phyloP scores from a whole-genome alignment of 345 rosid species.

The Cardamine occulta region DNA sequence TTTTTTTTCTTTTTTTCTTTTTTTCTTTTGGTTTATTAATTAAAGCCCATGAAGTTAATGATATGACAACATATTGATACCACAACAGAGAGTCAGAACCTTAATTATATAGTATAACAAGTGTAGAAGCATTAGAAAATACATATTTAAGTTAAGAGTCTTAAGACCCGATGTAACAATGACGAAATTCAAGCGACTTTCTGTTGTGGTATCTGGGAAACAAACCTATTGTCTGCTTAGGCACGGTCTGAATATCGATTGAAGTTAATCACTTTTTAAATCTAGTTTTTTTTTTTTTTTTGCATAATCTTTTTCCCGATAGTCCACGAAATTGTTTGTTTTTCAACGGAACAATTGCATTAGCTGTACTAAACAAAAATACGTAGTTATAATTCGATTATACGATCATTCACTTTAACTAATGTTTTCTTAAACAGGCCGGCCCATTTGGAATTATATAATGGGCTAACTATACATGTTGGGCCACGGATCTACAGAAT shows the following conservation, averaged over 20 bases:
- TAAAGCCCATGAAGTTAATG: constrained; percentile 9
- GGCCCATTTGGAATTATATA: constrained; percentile 8
- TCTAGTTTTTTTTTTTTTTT: neutral
- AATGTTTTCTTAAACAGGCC: neutral
- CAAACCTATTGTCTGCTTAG: neutral
- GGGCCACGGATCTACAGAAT: neutral
- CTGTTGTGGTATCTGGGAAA: neutral
- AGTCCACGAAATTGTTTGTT: neutral
- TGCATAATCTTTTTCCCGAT: neutral
- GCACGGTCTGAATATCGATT: too few species aligned
- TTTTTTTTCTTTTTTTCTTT: too few species aligned
- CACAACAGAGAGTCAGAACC: constrained; percentile 27
- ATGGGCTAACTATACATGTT: neutral
- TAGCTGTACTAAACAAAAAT: neutral
- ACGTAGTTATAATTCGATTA: neutral
- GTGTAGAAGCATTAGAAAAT: constrained; percentile 25
- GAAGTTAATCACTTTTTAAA: neutral
- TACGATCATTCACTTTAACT: neutral
- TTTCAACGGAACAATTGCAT: neutral
- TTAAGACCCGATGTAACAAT: neutral
- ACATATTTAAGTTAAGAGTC: neutral
- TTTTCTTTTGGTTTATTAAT: neutral
- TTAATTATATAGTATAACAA: neutral
- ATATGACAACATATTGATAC: constrained; percentile 22
- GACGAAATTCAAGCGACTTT: constrained; percentile 15